Percentiles rank a stretch among this genome's conserved stretches.
Evolutionary conservation across 78 protist species (phyloP).

Genomic region (slime mould (Dictyostelium discoideum)): DNA sequence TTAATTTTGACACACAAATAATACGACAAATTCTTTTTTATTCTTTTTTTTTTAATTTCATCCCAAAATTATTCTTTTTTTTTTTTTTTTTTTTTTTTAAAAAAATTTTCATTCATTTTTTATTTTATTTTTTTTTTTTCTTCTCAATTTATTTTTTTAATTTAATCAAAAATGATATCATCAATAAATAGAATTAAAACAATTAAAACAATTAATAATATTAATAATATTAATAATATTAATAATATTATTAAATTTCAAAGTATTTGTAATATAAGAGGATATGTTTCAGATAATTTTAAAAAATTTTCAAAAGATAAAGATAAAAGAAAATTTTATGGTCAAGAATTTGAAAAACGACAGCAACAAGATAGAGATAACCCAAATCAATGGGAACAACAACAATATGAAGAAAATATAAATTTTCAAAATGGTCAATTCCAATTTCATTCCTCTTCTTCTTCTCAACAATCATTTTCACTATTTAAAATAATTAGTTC

Average conservation of each 20-base stretch:
- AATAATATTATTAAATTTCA: background rate
- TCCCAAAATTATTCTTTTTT: background rate
- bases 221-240: background rate
- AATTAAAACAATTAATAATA: background rate
- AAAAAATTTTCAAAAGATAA: background rate
- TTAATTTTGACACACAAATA: background rate
- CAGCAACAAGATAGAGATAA: background rate
- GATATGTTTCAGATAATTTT: background rate
- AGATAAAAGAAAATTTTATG: background rate
- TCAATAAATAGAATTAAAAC: background rate
- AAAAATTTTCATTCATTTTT: background rate
- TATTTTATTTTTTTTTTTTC: background rate
- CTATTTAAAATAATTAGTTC: background rate
- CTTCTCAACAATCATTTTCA: background rate
- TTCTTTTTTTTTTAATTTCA: background rate
- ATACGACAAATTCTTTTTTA: too few relatives aligned
- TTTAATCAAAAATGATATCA: background rate
- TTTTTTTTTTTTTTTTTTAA: background rate
- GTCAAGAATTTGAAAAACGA: background rate
- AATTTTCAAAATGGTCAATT: background rate
- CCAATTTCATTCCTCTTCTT: background rate
- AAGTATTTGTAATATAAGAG: background rate
- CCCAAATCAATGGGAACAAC: background rate
- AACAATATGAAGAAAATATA: background rate
- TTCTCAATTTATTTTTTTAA: background rate